A percentile compares a stretch with the other conserved stretches of the same genome.
Evolutionary conservation across 2,329 filamentous ascomycete genomes (phyloP).

Genomic region (Colletotrichum liriopes): DNA sequence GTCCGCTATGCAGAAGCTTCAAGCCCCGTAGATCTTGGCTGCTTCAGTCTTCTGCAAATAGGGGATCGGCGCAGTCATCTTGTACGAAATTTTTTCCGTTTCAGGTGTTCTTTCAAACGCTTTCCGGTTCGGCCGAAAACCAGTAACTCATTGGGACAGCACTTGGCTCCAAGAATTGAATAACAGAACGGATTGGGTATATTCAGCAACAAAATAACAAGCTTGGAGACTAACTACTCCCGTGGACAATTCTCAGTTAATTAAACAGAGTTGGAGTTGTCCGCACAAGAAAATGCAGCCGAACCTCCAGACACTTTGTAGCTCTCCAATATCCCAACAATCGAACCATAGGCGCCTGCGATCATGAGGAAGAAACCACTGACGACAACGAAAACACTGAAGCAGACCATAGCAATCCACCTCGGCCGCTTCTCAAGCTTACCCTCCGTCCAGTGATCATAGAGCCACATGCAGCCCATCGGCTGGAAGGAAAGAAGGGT

Average conservation of each 20-base stretch:
- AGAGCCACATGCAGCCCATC: slow-evolving; percentile 59
- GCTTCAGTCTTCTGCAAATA: not conserved
- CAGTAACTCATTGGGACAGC: not conserved
- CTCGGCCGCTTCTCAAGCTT: slow-evolving; percentile 32
- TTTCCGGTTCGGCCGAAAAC: no score
- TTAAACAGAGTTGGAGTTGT: slow-evolving; percentile 56
- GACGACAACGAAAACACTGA: slow-evolving; percentile 51
- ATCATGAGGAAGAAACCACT: slow-evolving; percentile 59
- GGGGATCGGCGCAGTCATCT: slow-evolving; percentile 1
- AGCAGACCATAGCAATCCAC: slow-evolving; percentile 46
- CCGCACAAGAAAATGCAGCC: slow-evolving; percentile 59
- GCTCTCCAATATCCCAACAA: slow-evolving; percentile 56
- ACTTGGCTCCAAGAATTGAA: not conserved
- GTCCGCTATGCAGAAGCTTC: not conserved
- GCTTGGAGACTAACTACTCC: not conserved
- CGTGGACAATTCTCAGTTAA: not conserved
- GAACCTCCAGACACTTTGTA: slow-evolving; percentile 55
- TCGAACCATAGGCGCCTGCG: slow-evolving; percentile 61
- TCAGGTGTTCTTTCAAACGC: not conserved
- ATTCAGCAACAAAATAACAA: not conserved
- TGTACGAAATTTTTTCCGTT: not conserved
- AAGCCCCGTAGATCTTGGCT: not conserved
- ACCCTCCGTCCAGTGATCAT: slow-evolving; percentile 56
- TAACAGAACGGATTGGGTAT: slow-evolving; percentile 18
- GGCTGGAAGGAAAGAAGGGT: slow-evolving; percentile 49